Evolutionary conservation across 352 stramenopile genomes (phyloP).

Genomic region (Phytophthora idaei): DNA sequence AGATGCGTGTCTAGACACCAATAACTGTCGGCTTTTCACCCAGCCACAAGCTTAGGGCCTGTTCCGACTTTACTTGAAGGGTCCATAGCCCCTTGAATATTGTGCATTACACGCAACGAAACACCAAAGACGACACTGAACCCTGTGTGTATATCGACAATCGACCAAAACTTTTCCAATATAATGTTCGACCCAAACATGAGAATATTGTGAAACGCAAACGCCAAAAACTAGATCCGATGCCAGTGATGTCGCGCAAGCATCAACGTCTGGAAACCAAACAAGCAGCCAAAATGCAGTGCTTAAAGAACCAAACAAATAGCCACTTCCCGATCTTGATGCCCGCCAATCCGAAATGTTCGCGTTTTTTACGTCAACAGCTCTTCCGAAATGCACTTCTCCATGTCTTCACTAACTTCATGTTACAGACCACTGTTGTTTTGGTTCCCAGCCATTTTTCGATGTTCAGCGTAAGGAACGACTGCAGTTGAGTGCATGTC

Average conservation of each 20-base stretch:
- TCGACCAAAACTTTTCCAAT: not conserved
- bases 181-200: not conserved
- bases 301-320: constrained; percentile 13
- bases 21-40: too few species aligned
- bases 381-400: constrained; percentile 46
- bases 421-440: constrained; percentile 30
- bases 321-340: constrained; percentile 59
- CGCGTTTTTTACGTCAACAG: constrained; percentile 41
- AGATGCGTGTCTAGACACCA: too few species aligned
- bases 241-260: constrained; percentile 4
- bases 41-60: not conserved
- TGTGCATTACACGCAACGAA: constrained; percentile 18
- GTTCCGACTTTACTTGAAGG: not conserved
- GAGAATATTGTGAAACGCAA: constrained; percentile 12
- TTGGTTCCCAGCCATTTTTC: constrained; percentile 40
- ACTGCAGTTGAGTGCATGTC: constrained; percentile 34
- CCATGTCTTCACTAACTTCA: constrained; percentile 31
- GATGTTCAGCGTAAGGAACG: constrained; percentile 32
- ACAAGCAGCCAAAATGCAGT: constrained; percentile 52
- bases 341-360: constrained; percentile 55
- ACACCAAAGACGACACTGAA: constrained; percentile 1
- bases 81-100: constrained; percentile 16
- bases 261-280: constrained; percentile 18
- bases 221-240: constrained; percentile 25
- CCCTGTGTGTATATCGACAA: not conserved